Evolutionary conservation across 805 yeast species (phyloP).

Genomic region (Starmerella ratchasimensis): DNA sequence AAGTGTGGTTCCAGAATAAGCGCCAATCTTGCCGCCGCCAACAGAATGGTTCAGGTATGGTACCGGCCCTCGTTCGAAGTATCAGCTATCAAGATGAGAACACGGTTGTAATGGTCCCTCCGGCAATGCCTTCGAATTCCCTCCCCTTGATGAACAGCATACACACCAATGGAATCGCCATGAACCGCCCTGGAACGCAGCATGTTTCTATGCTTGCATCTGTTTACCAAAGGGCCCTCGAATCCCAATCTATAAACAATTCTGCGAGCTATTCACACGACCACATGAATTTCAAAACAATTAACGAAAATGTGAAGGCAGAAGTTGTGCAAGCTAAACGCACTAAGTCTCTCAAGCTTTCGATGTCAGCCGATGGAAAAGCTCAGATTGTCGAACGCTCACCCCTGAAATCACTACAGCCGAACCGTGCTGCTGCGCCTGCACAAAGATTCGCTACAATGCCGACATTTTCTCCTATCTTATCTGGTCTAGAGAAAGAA

Average conservation of each 20-base stretch:
- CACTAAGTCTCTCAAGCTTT: constrained; percentile 20
- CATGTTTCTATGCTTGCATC: no score
- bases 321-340: constrained; percentile 10
- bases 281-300: no score
- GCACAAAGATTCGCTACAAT: constrained; percentile 13
- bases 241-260: no score
- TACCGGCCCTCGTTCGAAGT: constrained; percentile 13
- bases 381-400: constrained; percentile 27
- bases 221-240: no score
- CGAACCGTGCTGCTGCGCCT: constrained; percentile 5
- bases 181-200: no score
- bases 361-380: constrained; percentile 30
- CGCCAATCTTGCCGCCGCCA: constrained; percentile 53
- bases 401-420: constrained; percentile 17
- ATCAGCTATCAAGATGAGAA: constrained; percentile 16
- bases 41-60: constrained; percentile 7
- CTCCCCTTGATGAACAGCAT: no score
- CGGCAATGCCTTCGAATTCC: no score
- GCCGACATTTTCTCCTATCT: constrained; percentile 13
- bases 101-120: no score
- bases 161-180: no score
- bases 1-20: constrained; percentile 95
- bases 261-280: no score
- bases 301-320: no score
- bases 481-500: constrained; percentile 21